Conservation (phyloP, 345 rosid species). For the Bruguiera gymnorhiza region DNA sequence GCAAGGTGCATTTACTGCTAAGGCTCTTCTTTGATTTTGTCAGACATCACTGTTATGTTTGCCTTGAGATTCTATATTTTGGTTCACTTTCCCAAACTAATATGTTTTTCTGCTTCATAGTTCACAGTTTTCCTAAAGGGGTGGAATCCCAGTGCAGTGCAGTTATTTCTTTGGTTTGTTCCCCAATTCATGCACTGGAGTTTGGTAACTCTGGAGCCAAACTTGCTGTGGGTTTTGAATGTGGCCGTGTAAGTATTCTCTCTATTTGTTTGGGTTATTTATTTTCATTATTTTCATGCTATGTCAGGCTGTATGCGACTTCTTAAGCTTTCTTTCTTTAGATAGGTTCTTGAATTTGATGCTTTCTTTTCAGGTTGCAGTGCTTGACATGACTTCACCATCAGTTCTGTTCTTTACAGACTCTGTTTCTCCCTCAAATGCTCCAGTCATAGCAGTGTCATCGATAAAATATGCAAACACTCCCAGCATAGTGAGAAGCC, state of each 20-base stretch:
- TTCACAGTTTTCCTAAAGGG: conserved; percentile 34
- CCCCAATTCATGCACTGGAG: conserved; percentile 18
- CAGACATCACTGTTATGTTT: conserved; percentile 4
- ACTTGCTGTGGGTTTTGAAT: conserved; percentile 27
- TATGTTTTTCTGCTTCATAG: conserved; percentile 24
- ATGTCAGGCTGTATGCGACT: not conserved
- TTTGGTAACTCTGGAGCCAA: conserved; percentile 22
- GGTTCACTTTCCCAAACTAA: conserved; percentile 16
- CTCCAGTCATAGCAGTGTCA: conserved; percentile 22
- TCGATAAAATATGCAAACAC: conserved; percentile 9
- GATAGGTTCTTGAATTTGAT: conserved; percentile 3
- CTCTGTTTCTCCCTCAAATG: conserved; percentile 13
- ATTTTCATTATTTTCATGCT: not conserved
- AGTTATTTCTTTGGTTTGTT: conserved; percentile 20
- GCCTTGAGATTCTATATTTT: not conserved
- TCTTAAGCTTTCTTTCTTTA: conserved; percentile 6
- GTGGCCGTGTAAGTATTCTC: conserved; percentile 26
- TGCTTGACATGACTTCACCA: conserved; percentile 24
- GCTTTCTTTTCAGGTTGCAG: conserved; percentile 20
- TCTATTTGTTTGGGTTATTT: not conserved
- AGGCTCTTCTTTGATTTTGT: not conserved
- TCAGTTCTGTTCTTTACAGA: conserved; percentile 24
- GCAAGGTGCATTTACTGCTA: not conserved
- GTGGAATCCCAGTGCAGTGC: conserved; percentile 29
- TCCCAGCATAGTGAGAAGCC: conserved; percentile 7